Base-by-base conservation (phyloP, 257 asterid species). In the Rhazya stricta region DNA sequence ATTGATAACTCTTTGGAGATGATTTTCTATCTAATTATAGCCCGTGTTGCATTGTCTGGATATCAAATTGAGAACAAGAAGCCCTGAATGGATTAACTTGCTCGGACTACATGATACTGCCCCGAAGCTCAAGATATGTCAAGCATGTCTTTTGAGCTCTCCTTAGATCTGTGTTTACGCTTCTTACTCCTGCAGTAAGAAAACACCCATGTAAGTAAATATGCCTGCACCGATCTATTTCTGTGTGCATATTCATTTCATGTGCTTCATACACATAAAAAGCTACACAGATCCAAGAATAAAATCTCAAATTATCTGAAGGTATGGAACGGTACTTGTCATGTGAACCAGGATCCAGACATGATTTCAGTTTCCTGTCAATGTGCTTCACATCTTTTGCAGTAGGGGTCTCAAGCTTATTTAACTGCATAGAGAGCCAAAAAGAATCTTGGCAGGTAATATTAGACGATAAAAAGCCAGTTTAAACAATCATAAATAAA, bases 381-480 rank as follows among this genome's bases (percentile, higher is more conserved):
- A 94, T 89, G 92, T 94, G 99, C 87, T 94, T 94, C 76, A 94
- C 94, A 58, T 94, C 99, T 81, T 88, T 90, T 39, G 91, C 65
- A 23, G 90, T 80, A 58, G 95, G 99, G 42, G 92, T 90, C 87
- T 85, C 96, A 1, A 94, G 95, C 88, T 86, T 89, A 82, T 76
- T 81, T 50, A 94, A 79, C 99, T 94, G 96, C 74, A 62, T 1
- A 71, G 41, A 37, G 23, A 72, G 58, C 37, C n/a, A n/a, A n/a
- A n/a, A n/a, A n/a, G n/a, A n/a, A n/a, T n/a, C n/a, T n/a, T n/a
- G 61, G 36, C n/a, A 27, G 53, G 39, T 1, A 18, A 48, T 25
- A 30, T 23, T 36, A 45, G 25, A 71, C 29, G 16, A 16, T 19
- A 58, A 23, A 9, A 57, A n/a, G 50, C 39, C 78, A 45, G 30